Percentiles rank a stretch among this genome's conserved stretches.
phyloP scores from a whole-genome alignment of 75 land plant genomes.

The Larix kaempferi region DNA sequence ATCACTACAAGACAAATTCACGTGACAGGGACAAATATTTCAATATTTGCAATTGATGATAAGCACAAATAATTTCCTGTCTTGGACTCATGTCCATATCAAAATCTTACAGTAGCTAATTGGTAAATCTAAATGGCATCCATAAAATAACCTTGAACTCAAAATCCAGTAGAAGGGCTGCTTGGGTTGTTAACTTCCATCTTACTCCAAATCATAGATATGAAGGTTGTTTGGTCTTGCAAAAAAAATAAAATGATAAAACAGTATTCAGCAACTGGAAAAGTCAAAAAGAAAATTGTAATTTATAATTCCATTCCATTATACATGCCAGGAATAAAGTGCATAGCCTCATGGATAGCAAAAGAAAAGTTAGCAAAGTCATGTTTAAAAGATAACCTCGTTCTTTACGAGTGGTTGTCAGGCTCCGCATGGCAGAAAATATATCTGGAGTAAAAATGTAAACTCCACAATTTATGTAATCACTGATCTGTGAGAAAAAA shows the following conservation, averaged over 20 bases:
- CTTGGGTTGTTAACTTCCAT: no score
- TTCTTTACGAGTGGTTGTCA: constrained; percentile 27
- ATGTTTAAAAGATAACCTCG: constrained; percentile 17
- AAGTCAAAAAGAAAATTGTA: neutral
- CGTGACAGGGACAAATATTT: no score
- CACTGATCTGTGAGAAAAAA: constrained; percentile 40
- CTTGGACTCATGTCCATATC: no score
- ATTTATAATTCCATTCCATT: neutral
- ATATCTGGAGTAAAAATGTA: constrained; percentile 55
- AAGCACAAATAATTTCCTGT: no score
- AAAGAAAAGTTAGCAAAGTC: neutral
- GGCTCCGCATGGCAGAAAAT: constrained; percentile 35
- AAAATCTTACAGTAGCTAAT: no score
- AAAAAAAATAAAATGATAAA: neutral
- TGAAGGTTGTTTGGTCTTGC: neutral
- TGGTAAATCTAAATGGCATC: no score
- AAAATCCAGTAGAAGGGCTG: no score
- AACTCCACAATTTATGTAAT: constrained; percentile 56
- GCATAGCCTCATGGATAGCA: neutral
- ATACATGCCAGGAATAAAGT: neutral
- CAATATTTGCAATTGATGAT: no score
- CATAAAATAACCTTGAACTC: no score
- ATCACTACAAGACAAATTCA: no score
- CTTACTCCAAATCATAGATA: no score
- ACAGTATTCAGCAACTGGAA: neutral